A percentile compares a stretch with the other conserved stretches of the same genome.
Conservation (phyloP, 2,329 filamentous ascomycete genomes). For the Byssoonygena ceratinophila region DNA sequence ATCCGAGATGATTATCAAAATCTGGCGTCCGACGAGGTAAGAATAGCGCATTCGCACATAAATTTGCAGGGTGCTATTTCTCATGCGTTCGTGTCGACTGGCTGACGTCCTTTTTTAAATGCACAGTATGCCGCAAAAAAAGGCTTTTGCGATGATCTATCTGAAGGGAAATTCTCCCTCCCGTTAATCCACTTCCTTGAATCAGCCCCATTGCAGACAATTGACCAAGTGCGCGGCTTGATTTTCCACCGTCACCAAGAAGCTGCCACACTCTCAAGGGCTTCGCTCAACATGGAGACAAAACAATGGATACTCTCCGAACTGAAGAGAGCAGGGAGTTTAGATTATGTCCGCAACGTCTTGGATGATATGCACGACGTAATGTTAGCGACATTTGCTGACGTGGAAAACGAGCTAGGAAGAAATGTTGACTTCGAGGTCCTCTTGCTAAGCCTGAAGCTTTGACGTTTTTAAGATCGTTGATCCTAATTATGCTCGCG, state of each 20-base stretch:
- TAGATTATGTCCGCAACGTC: constrained; percentile 6
- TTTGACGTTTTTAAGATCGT: neutral
- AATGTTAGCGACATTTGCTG: neutral
- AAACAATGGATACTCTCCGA: constrained; percentile 3
- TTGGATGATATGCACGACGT: constrained; percentile 3
- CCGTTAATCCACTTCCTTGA: constrained; percentile 90
- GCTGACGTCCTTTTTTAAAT: constrained; percentile 14
- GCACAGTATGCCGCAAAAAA: constrained; percentile 67
- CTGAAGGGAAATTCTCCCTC: constrained; percentile 94
- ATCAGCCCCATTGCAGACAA: neutral
- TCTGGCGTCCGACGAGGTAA: constrained; percentile 44
- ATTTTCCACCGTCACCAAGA: neutral
- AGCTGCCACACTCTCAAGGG: neutral
- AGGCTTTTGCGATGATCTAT: constrained; percentile 88
- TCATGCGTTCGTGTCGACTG: neutral
- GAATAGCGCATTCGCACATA: neutral
- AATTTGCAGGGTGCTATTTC: neutral
- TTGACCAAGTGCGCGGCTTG: neutral
- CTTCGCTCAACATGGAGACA: neutral
- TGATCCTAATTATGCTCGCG: neutral
- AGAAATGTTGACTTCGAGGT: neutral
- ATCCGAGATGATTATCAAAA: constrained; percentile 73
- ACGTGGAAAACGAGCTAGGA: constrained; percentile 3
- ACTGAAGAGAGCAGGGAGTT: constrained; percentile 9
- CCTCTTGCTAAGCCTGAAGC: neutral